A percentile compares a stretch with the other conserved stretches of the same genome.
phyloP scores from a whole-genome alignment of 1,139 yeast species.

The Saccharomyces hybrid region DNA sequence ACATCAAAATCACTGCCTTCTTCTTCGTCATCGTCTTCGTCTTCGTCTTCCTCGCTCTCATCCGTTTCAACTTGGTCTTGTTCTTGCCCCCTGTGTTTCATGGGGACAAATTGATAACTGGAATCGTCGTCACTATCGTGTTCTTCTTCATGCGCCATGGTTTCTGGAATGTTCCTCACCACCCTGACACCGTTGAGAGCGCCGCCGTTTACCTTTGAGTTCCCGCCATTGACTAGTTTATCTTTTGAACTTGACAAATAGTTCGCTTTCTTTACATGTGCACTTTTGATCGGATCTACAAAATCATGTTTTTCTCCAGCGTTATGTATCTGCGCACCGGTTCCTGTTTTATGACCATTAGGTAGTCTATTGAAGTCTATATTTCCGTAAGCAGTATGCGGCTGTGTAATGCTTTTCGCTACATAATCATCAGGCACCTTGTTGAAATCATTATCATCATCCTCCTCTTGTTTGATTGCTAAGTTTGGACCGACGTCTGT shows the following conservation, averaged over 20 bases:
- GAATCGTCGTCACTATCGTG: conserved; percentile 8
- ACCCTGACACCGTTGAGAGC: not conserved
- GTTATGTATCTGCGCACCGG: not conserved
- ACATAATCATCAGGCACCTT: not conserved
- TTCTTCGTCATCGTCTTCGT: conserved; percentile 7
- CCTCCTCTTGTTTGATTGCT: not conserved
- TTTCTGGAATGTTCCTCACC: not conserved
- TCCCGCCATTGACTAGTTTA: not conserved
- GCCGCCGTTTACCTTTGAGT: not conserved
- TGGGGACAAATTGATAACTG: conserved; percentile 11
- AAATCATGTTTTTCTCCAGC: not conserved
- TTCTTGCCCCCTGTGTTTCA: conserved; percentile 1
- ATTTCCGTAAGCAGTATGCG: not conserved
- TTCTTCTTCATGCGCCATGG: conserved; percentile 4
- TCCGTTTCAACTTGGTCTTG: not conserved
- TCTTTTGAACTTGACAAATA: not conserved
- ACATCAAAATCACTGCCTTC: conserved; percentile 45
- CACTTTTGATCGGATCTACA: not conserved
- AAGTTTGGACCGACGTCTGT: not conserved
- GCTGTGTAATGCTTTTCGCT: not conserved
- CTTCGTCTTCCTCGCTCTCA: conserved; percentile 2
- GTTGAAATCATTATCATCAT: not conserved
- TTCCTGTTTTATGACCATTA: not conserved
- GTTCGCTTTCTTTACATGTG: not conserved
- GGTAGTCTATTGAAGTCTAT: not conserved